phyloP scores from a whole-genome alignment of 2,329 filamentous ascomycete genomes.

The Aspergillus piperis region DNA sequence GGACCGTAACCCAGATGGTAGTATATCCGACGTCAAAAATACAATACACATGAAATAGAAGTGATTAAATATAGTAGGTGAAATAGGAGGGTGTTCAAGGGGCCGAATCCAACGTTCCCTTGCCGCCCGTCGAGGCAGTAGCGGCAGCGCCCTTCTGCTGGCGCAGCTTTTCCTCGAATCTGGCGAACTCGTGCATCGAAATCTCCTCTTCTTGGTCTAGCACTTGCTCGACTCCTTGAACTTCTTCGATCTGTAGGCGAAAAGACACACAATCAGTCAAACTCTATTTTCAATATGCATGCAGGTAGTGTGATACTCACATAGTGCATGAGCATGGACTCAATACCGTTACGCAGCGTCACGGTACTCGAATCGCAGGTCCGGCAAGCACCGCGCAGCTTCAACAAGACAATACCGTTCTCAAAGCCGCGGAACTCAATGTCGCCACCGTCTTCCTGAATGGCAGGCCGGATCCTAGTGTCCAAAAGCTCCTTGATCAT shows the following conservation, averaged over 20 bases:
- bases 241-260: conserved; percentile 77
- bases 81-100: conserved; percentile 13
- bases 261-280: conserved; percentile 9
- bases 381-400: conserved; percentile 87
- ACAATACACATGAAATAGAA: conserved; percentile 5
- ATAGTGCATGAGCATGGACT: conserved; percentile 97
- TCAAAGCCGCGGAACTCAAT: conserved; percentile 94
- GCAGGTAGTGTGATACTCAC: conserved; percentile 54
- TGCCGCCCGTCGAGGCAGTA: conserved; percentile 51
- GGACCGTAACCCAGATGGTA: not conserved
- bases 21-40: not conserved
- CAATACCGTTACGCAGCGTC: conserved; percentile 95
- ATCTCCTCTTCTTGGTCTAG: conserved; percentile 91
- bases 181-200: conserved; percentile 82
- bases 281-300: not conserved
- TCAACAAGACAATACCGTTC: conserved; percentile 79
- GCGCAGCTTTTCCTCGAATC: conserved; percentile 83
- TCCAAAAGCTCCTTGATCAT: conserved; percentile 99
- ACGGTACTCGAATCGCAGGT: conserved; percentile 97
- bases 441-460: conserved; percentile 96
- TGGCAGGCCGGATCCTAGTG: conserved; percentile 89
- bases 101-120: conserved; percentile 57
- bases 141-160: conserved; percentile 58
- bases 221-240: conserved; percentile 87
- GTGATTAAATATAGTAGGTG: too few species aligned